A percentile compares a stretch with the other conserved stretches of the same genome.
Conservation (phyloP, 164 flowering plant genomes). For the Tetrastigma voinierianum region DNA sequence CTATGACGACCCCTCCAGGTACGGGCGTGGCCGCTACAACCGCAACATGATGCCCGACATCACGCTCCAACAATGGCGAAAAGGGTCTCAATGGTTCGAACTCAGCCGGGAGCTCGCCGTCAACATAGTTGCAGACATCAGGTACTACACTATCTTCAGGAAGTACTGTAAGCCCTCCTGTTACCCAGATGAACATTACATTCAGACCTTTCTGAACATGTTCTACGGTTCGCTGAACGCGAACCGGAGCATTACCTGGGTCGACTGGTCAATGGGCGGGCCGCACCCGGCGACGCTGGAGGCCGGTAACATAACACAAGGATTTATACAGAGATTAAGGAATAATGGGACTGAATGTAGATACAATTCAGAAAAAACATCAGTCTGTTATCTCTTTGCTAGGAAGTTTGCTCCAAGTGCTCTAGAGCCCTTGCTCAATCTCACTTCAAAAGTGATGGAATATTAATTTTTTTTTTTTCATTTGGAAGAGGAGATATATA, state of each 20-base stretch:
- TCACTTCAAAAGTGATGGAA: slow-evolving; percentile 43
- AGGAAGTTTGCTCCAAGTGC: slow-evolving; percentile 58
- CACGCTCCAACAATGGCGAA: slow-evolving; percentile 73
- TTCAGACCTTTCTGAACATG: slow-evolving; percentile 71
- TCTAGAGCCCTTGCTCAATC: slow-evolving; percentile 47
- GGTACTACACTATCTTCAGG: slow-evolving; percentile 63
- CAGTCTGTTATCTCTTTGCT: slow-evolving; percentile 59
- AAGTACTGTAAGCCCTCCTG: slow-evolving; percentile 78
- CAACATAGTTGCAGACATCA: slow-evolving; percentile 62
- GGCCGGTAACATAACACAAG: slow-evolving; percentile 50
- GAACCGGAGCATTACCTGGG: slow-evolving; percentile 82
- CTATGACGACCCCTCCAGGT: no score
- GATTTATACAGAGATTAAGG: slow-evolving; percentile 51
- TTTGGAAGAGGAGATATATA: background rate
- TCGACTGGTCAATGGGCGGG: slow-evolving; percentile 77
- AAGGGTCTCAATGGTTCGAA: slow-evolving; percentile 97
- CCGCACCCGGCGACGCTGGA: slow-evolving; percentile 80
- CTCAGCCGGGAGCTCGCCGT: slow-evolving; percentile 54
- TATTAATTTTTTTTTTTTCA: slow-evolving; percentile 35
- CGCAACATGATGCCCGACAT: slow-evolving; percentile 72
- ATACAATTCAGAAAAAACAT: slow-evolving; percentile 48
- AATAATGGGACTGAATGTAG: slow-evolving; percentile 59
- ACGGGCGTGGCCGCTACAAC: slow-evolving; percentile 86
- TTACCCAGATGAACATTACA: slow-evolving; percentile 88
- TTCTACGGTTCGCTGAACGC: slow-evolving; percentile 55